These are phyloP conservation scores for Hemileccinum impolitum DNA, from an alignment of 768 basidiomycete species.

Conservation along the genomic window DNA sequence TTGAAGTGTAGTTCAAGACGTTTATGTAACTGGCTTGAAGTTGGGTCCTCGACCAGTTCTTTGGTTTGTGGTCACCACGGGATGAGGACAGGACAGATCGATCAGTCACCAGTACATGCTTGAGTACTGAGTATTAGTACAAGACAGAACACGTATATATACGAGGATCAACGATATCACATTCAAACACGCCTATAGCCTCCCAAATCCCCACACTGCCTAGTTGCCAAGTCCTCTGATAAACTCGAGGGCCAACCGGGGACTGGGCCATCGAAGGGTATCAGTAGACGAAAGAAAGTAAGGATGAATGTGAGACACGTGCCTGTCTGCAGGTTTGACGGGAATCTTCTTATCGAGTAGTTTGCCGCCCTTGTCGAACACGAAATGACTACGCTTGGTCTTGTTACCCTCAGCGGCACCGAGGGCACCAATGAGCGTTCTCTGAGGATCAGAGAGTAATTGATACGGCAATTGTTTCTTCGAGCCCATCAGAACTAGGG, in stretches of 20 bases:
- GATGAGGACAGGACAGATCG: too few species aligned
- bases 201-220: not conserved
- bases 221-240: constrained; percentile 45
- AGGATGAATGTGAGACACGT: not conserved
- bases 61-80: too few species aligned
- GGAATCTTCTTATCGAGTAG: constrained; percentile 81
- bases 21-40: too few species aligned
- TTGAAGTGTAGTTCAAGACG: too few species aligned
- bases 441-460: constrained; percentile 86
- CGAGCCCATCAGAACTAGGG: constrained; percentile 3
- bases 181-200: not conserved
- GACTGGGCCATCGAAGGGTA: constrained; percentile 35
- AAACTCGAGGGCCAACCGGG: constrained; percentile 63
- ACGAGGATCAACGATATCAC: not conserved
- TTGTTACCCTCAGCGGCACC: constrained; percentile 78
- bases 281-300: constrained; percentile 1
- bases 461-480: constrained; percentile 85
- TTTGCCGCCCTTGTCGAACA: constrained; percentile 90
- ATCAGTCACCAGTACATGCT: too few species aligned
- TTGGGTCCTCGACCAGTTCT: too few species aligned
- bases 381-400: constrained; percentile 90
- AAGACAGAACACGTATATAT: constrained; percentile 5
- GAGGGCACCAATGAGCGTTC: constrained; percentile 70
- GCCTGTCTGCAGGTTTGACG: constrained; percentile 88
- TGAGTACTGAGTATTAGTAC: constrained; percentile 3